Percentiles rank a stretch among this genome's conserved stretches.
Evolutionary conservation across 2,329 filamentous ascomycete genomes (phyloP).

Genomic region (Chrysosporium queenslandicum): DNA sequence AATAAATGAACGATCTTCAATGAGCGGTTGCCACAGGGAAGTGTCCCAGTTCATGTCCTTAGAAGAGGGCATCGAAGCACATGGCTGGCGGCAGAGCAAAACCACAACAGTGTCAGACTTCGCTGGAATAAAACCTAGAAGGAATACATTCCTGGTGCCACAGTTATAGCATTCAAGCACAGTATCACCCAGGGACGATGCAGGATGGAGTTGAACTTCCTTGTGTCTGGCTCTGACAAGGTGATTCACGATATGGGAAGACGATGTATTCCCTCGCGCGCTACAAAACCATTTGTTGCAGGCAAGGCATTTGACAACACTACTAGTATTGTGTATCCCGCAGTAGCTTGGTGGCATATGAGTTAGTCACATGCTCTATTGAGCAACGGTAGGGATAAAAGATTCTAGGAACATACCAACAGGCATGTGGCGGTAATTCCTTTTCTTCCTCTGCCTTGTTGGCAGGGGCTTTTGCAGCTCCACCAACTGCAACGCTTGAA

Average conservation of each 20-base stretch:
- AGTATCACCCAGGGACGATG: slow-evolving; percentile 86
- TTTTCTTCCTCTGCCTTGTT: slow-evolving; percentile 65
- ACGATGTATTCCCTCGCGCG: slow-evolving; percentile 89
- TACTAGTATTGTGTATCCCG: slow-evolving; percentile 52
- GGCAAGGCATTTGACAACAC: slow-evolving; percentile 88
- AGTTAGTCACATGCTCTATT: not conserved
- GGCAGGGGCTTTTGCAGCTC: slow-evolving; percentile 51
- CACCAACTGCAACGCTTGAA: slow-evolving; percentile 71
- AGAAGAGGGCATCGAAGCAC: slow-evolving; percentile 83
- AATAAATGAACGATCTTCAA: slow-evolving; percentile 91
- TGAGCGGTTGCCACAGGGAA: slow-evolving; percentile 92
- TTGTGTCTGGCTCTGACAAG: slow-evolving; percentile 95
- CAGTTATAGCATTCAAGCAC: slow-evolving; percentile 98
- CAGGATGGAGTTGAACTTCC: slow-evolving; percentile 92
- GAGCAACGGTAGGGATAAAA: not conserved
- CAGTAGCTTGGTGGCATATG: slow-evolving; percentile 4
- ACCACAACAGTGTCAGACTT: slow-evolving; percentile 98
- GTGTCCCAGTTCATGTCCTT: slow-evolving; percentile 99
- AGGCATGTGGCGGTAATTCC: slow-evolving; percentile 86
- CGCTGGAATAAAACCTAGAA: slow-evolving; percentile 94
- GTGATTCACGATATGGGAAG: slow-evolving; percentile 97
- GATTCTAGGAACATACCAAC: slow-evolving; percentile 58
- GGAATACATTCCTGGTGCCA: slow-evolving; percentile 96
- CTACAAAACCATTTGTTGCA: slow-evolving; percentile 99
- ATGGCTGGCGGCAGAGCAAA: slow-evolving; percentile 89